A percentile compares a stretch with the other conserved stretches of the same genome.
These are phyloP conservation scores for Pezicula neosporulosa DNA, from an alignment of 2,329 filamentous ascomycete genomes.

Conservation along the genomic window DNA sequence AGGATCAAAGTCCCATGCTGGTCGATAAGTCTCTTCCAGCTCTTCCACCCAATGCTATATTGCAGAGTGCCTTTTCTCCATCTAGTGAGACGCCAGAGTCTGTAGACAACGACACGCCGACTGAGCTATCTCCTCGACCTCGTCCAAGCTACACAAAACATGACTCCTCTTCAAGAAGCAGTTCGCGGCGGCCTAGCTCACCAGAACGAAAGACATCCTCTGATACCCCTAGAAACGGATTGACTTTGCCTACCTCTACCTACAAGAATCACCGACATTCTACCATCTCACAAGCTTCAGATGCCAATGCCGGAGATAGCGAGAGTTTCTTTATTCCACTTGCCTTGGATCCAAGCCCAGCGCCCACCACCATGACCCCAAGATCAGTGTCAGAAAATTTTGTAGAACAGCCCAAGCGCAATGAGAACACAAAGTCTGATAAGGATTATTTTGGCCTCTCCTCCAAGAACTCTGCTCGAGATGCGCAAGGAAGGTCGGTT, in stretches of 20 bases:
- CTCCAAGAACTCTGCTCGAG: constrained; percentile 34
- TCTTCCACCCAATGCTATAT: constrained; percentile 71
- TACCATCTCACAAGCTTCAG: constrained; percentile 54
- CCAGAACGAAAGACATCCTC: constrained; percentile 46
- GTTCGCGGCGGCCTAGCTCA: constrained; percentile 46
- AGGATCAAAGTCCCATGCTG: constrained; percentile 63
- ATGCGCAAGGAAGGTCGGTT: constrained; percentile 9
- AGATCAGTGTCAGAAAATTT: constrained; percentile 47
- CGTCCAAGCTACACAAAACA: constrained; percentile 46
- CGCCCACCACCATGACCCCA: constrained; percentile 45
- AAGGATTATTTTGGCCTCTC: constrained; percentile 56
- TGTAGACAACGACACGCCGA: constrained; percentile 62
- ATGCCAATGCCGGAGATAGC: constrained; percentile 33
- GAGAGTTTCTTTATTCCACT: constrained; percentile 72
- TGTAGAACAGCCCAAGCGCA: constrained; percentile 38
- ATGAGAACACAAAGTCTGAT: constrained; percentile 27
- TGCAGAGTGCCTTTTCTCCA: constrained; percentile 56
- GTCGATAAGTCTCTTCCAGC: constrained; percentile 92
- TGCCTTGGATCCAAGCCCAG: constrained; percentile 67
- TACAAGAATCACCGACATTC: constrained; percentile 80
- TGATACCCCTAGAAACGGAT: constrained; percentile 48
- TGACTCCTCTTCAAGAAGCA: constrained; percentile 53
- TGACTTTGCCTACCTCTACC: constrained; percentile 69
- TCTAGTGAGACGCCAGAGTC: constrained; percentile 54
- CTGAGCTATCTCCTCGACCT: constrained; percentile 65